phyloP scores from a whole-genome alignment of 176 grass and related monocot genomes.

The Oryza meyeriana region DNA sequence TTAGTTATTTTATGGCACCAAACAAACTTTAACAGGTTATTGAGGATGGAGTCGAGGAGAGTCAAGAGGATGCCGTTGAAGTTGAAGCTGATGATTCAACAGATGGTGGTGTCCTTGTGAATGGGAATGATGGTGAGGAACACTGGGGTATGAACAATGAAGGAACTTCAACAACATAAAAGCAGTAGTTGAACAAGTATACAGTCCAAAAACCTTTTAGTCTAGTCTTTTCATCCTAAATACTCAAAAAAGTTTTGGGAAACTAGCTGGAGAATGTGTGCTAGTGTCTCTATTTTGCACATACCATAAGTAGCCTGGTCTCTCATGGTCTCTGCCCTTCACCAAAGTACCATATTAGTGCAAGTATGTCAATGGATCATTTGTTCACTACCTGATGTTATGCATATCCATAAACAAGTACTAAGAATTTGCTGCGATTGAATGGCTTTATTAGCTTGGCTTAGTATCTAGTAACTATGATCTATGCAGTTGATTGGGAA shows the following conservation, averaged over 20 bases:
- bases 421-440: background rate
- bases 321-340: background rate
- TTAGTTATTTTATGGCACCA: background rate
- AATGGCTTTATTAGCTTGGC: background rate
- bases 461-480: background rate
- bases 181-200: slow-evolving; percentile 31
- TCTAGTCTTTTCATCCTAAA: background rate
- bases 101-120: slow-evolving; percentile 54
- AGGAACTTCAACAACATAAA: slow-evolving; percentile 42
- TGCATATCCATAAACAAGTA: background rate
- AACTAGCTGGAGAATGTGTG: background rate
- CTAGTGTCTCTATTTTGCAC: background rate
- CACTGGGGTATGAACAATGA: slow-evolving; percentile 66
- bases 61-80: slow-evolving; percentile 38
- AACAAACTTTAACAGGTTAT: slow-evolving; percentile 22
- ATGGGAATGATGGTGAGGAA: slow-evolving; percentile 66
- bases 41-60: slow-evolving; percentile 15
- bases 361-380: background rate
- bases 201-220: slow-evolving; percentile 32
- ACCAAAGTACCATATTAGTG: background rate
- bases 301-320: background rate
- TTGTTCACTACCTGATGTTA: background rate
- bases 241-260: background rate
- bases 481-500: too few relatives aligned
- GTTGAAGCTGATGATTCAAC: slow-evolving; percentile 49